Evolutionary conservation across 2,329 filamentous ascomycete genomes (phyloP), one percentile per base, ranked within the genome.

Genomic region (Zymoseptoria tritici): DNA sequence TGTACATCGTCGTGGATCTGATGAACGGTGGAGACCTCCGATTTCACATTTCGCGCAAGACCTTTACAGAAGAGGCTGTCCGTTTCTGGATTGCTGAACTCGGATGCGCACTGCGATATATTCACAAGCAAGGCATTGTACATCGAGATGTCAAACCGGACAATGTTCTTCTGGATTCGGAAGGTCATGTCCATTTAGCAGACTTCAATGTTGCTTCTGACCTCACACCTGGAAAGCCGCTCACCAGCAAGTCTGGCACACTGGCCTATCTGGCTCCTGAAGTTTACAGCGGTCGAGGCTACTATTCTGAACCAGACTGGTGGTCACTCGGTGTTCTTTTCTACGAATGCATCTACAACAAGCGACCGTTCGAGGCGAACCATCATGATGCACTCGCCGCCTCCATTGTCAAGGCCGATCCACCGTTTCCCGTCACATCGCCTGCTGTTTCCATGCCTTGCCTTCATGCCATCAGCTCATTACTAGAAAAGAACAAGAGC

Each of bases 121-220:
- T 96, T 63, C 91, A 96, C 72, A 80, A 81, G 46, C 90, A 95
- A 73, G 87, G 89, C 67, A 95, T 96, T 69, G 91, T 96, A 63
- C 91, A 96, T 75, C 84, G 91, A 70, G 91, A 96, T 73, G 84
- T 96, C 57, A 96, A 96, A 77, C 91, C 91, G 0, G 91, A 96
- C 74, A 96, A 96, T 68, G 90, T 96, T 26, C 78, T 96, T 16
- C 80, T 96, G 51, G 91, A 96, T 70, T 87, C 87, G 0, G 90
- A 95, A 70, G 91, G 91, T 9, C 94, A 99, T 73, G 93, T 97
- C 57, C 94, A 99, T 81, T 81, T 99, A 75, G 96, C 94, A 57
- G 94, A 99, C 76, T 99, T 99, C 79, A 99, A 99, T 73, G 94
- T 99, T 68, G 94, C 94, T 20, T 97, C 94, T 6, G 93, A 99